These are phyloP conservation scores for Botrytis elliptica DNA, from an alignment of 2,329 filamentous ascomycete species.

Conservation along the genomic window DNA sequence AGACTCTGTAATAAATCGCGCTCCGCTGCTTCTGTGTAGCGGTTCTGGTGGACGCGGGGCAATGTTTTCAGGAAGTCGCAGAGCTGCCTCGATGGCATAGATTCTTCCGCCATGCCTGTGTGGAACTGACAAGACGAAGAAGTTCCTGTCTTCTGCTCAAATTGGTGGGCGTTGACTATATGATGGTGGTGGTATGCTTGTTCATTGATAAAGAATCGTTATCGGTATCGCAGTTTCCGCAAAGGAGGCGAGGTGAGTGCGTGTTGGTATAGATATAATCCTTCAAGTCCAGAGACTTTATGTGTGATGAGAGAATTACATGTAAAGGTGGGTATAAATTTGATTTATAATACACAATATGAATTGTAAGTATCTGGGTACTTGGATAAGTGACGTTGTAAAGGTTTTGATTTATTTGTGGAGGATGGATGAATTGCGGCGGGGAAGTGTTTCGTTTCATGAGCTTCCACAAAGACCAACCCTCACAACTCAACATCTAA, in stretches of 20 bases:
- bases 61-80: constrained; percentile 78
- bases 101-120: constrained; percentile 19
- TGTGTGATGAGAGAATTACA: background rate
- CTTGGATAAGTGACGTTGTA: background rate
- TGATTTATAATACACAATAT: background rate
- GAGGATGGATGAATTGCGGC: background rate
- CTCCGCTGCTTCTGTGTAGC: constrained; percentile 70
- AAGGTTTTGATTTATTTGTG: background rate
- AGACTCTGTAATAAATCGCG: constrained; percentile 73
- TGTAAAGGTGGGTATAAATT: background rate
- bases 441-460: constrained; percentile 10
- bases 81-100: constrained; percentile 64
- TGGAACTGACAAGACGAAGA: background rate
- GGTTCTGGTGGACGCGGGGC: constrained; percentile 69
- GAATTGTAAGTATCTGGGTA: background rate
- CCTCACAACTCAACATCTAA: background rate
- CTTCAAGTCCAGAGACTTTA: background rate
- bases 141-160: background rate
- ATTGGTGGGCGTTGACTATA: background rate
- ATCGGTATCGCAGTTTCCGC: constrained; percentile 16
- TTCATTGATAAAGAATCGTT: constrained; percentile 23
- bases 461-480: constrained; percentile 9
- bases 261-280: background rate
- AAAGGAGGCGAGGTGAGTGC: background rate
- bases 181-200: constrained; percentile 1